A percentile compares a stretch with the other conserved stretches of the same genome.
These are phyloP conservation scores for Vaccinium vitisidaea DNA, from an alignment of 148 eudicot species.

Conservation along the genomic window DNA sequence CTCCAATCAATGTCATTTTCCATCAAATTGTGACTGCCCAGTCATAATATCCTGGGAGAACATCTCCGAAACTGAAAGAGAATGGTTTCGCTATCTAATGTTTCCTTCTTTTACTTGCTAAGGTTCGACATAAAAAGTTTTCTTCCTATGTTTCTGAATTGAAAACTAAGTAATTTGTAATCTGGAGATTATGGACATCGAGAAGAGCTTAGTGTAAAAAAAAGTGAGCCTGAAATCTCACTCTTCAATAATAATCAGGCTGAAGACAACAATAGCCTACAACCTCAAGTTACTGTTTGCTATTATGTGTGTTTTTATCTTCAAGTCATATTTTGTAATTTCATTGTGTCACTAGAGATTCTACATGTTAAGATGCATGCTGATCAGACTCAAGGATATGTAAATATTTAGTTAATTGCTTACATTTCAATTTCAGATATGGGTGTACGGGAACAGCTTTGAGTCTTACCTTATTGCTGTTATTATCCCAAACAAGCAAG, in stretches of 20 bases:
- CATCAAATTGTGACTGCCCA: neutral
- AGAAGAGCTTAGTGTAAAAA: neutral
- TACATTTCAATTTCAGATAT: constrained; percentile 43
- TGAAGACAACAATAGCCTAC: neutral
- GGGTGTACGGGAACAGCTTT: constrained; percentile 85
- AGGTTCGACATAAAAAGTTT: neutral
- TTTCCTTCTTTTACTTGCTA: neutral
- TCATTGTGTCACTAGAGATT: neutral
- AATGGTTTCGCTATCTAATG: neutral
- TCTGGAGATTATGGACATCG: neutral
- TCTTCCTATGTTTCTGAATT: neutral
- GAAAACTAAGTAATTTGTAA: neutral
- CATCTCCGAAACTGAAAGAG: neutral
- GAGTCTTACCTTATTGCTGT: constrained; percentile 76
- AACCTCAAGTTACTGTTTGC: neutral
- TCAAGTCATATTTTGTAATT: neutral
- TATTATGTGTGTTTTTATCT: neutral
- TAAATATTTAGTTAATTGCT: neutral
- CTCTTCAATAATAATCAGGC: neutral
- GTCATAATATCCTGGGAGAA: neutral
- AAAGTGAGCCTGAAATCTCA: neutral
- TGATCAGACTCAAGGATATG: neutral
- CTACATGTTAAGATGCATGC: neutral
- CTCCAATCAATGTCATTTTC: neutral
- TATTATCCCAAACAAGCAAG: constrained; percentile 59